These are phyloP conservation scores for Fusarium falciforme DNA, from an alignment of 2,329 filamentous ascomycete species.

Conservation along the genomic window DNA sequence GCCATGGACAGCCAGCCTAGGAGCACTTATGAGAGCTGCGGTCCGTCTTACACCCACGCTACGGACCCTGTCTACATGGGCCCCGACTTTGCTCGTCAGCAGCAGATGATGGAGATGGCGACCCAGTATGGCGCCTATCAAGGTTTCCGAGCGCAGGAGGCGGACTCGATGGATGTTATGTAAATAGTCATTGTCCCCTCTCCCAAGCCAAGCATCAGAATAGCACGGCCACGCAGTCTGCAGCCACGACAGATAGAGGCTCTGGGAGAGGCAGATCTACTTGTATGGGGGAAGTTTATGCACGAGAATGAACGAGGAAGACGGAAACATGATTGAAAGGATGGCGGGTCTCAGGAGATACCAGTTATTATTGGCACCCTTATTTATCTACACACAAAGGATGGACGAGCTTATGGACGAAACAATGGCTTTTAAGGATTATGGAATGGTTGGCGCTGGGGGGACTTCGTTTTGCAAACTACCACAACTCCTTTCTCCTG, in stretches of 20 bases:
- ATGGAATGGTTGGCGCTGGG: slow-evolving; percentile 29
- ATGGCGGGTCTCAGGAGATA: slow-evolving; percentile 2
- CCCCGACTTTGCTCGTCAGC: slow-evolving; percentile 58
- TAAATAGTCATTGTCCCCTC: slow-evolving; percentile 39
- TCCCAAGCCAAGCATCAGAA: slow-evolving; percentile 25
- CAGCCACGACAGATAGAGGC: slow-evolving; percentile 17
- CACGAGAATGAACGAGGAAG: background rate
- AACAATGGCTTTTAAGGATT: slow-evolving; percentile 20
- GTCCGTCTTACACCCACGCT: slow-evolving; percentile 64
- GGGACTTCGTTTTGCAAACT: slow-evolving; percentile 36
- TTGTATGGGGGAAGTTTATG: slow-evolving; percentile 6
- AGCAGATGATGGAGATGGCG: slow-evolving; percentile 70
- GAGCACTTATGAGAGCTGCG: slow-evolving; percentile 58
- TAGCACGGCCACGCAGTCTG: slow-evolving; percentile 21
- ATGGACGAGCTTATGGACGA: slow-evolving; percentile 27
- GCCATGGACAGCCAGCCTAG: slow-evolving; percentile 49
- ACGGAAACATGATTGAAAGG: background rate
- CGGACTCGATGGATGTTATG: slow-evolving; percentile 62
- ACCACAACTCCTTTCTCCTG: slow-evolving; percentile 29
- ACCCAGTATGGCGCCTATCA: slow-evolving; percentile 75
- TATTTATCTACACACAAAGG: slow-evolving; percentile 22
- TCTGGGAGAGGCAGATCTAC: slow-evolving; percentile 1
- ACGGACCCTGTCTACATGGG: slow-evolving; percentile 77
- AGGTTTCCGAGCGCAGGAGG: slow-evolving; percentile 57
- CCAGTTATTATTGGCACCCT: slow-evolving; percentile 20